phyloP scores from a whole-genome alignment of 805 yeast genomes.

The baker's yeast (Saccharomyces cerevisiae) region DNA sequence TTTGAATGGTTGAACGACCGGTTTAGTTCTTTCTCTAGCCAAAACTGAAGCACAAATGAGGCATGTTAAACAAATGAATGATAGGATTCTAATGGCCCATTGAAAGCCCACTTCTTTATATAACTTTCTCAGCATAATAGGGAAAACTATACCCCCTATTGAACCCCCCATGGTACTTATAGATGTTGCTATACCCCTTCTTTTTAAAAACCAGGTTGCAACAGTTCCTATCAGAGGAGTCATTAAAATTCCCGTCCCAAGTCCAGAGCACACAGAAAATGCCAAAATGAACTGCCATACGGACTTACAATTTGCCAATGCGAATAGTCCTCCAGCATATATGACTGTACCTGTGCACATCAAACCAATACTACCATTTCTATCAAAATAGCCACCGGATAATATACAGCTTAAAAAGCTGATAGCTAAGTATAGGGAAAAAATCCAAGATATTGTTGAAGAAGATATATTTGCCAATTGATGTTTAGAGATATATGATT shows the following conservation, averaged over 20 bases:
- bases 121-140: slow-evolving; percentile 43
- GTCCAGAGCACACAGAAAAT: slow-evolving; percentile 48
- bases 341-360: slow-evolving; percentile 38
- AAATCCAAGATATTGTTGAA: slow-evolving; percentile 57
- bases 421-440: slow-evolving; percentile 49
- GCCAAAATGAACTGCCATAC: slow-evolving; percentile 56
- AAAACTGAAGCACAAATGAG: slow-evolving; percentile 31
- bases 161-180: slow-evolving; percentile 48
- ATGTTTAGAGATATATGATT: slow-evolving; percentile 47
- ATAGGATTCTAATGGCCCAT: slow-evolving; percentile 53
- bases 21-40: slow-evolving; percentile 35
- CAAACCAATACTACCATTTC: slow-evolving; percentile 45
- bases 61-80: slow-evolving; percentile 39
- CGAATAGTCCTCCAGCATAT: slow-evolving; percentile 46
- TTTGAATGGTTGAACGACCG: slow-evolving; percentile 30
- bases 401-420: slow-evolving; percentile 46
- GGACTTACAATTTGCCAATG: slow-evolving; percentile 44
- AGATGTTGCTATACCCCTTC: slow-evolving; percentile 50
- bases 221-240: slow-evolving; percentile 55
- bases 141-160: slow-evolving; percentile 48
- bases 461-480: slow-evolving; percentile 44
- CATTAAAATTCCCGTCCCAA: slow-evolving; percentile 52
- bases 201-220: slow-evolving; percentile 56
- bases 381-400: slow-evolving; percentile 55
- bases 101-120: slow-evolving; percentile 45